Percentiles rank a stretch among this genome's conserved stretches.
Conservation (phyloP, 176 grass and related monocot genomes). For the bread wheat (Triticum aestivum) region IWGSC_CS_RefSeq_v2.1 NC_057799.1:569832476-569832975, state of each 20-base stretch:
- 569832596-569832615: slow-evolving; percentile 39
- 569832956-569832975: slow-evolving; percentile 76
- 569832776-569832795: slow-evolving; percentile 79
- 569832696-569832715: slow-evolving; percentile 44
- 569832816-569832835: slow-evolving; percentile 59
- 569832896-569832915: slow-evolving; percentile 42
- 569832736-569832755: slow-evolving; percentile 53
- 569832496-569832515: slow-evolving; percentile 52
- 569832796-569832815: slow-evolving; percentile 50
- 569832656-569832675: slow-evolving; percentile 47
- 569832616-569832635: slow-evolving; percentile 80
- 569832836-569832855: slow-evolving; percentile 76
- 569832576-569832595: slow-evolving; percentile 55
- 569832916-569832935: slow-evolving; percentile 49
- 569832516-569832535: slow-evolving; percentile 53
- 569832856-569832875: slow-evolving; percentile 19
- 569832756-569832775: slow-evolving; percentile 80
- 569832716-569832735: slow-evolving; percentile 61
- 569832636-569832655: slow-evolving; percentile 61
- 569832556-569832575: slow-evolving; percentile 69
- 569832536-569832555: slow-evolving; percentile 71
- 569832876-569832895: slow-evolving; percentile 34
- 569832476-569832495: slow-evolving; percentile 76
- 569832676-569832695: slow-evolving; percentile 42
- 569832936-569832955: slow-evolving; percentile 45